Evolutionary conservation across 129 eudicot genomes (phyloP), one percentile per base, ranked within the genome.

Genomic region (Centaurea solstitialis): DNA sequence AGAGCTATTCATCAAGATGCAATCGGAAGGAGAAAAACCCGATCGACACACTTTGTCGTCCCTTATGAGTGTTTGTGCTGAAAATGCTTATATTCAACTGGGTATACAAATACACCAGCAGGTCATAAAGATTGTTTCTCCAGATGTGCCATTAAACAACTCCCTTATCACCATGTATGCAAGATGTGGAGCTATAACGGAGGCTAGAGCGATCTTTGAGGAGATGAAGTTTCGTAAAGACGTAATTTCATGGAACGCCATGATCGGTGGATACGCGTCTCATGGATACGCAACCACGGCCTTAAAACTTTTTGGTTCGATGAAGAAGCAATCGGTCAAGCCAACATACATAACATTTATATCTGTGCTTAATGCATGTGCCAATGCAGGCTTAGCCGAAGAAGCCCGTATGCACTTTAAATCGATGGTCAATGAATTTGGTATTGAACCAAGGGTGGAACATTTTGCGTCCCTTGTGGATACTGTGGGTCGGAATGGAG

Each of bases 81-180:
- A 87, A 59, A 70, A 83, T 41, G 92, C 68, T 18, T 91, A 80
- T 47, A 84, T 87, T 40, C 85, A 80, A 20, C 79, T 90, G 20
- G 98, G 98, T 26, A 78, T 83, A 85, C 97, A 94, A 76, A 80
- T 90, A 37, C 98, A 94, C 86, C 98, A 90, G 75, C 82, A 82
- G 72, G 88, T 91, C 2, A 90, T 73, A 43, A 94, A 94, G 76
- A 78, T 81, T 43, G 85, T 88, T 28, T 74, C 75, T 33, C 95
- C 95, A 10, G 97, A 94, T 68, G 77, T 87, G 13, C 94, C 98
- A 2, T 80, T 94, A 69, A 86, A 91, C 70, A 94, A 94, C 85
- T 87, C 98, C 20, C 93, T 94, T 23, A 86, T 94, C 61, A 94
- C 98, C 23, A 94, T 94, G 98, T 94, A 94, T 67, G 90, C 98